Conservation (phyloP, 2,329 filamentous ascomycete genomes). For the Talaromyces sp. region DNA sequence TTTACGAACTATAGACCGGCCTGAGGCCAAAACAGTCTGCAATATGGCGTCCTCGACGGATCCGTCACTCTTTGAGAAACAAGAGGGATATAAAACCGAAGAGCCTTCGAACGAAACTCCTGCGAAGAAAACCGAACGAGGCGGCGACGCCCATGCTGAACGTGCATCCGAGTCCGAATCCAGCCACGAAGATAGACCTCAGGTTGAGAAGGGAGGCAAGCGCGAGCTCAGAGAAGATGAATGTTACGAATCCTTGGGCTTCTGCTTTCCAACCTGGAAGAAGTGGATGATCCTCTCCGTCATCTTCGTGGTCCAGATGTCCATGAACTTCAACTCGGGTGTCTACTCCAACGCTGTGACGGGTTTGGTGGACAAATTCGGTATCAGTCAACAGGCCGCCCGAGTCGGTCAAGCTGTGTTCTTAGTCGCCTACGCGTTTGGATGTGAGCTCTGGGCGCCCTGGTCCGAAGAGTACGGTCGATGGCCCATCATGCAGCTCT, state of each 20-base stretch:
- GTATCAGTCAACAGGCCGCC: slow-evolving; percentile 68
- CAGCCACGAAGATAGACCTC: slow-evolving; percentile 12
- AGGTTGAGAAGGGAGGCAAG: slow-evolving; percentile 19
- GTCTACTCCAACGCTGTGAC: slow-evolving; percentile 60
- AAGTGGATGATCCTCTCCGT: slow-evolving; percentile 73
- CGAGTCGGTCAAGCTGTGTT: slow-evolving; percentile 76
- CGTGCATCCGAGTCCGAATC: slow-evolving; percentile 18
- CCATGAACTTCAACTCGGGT: slow-evolving; percentile 79
- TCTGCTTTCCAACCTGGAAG: slow-evolving; percentile 60
- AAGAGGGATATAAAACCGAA: slow-evolving; percentile 1
- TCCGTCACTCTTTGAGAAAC: slow-evolving; percentile 14
- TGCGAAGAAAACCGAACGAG: slow-evolving; percentile 8
- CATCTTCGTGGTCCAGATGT: slow-evolving; percentile 73
- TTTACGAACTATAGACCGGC: background rate
- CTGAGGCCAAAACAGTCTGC: background rate
- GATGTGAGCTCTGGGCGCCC: slow-evolving; percentile 84
- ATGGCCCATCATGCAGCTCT: slow-evolving; percentile 72
- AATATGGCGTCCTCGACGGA: slow-evolving; percentile 11
- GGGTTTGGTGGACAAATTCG: slow-evolving; percentile 47
- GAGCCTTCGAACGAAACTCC: background rate
- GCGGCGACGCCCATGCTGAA: slow-evolving; percentile 21
- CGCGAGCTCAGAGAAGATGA: slow-evolving; percentile 53
- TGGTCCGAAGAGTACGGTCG: slow-evolving; percentile 86
- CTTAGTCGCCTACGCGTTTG: slow-evolving; percentile 77
- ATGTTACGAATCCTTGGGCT: slow-evolving; percentile 67